phyloP scores from a whole-genome alignment of 305 asterid species.

The Fraxinus velutina region DNA sequence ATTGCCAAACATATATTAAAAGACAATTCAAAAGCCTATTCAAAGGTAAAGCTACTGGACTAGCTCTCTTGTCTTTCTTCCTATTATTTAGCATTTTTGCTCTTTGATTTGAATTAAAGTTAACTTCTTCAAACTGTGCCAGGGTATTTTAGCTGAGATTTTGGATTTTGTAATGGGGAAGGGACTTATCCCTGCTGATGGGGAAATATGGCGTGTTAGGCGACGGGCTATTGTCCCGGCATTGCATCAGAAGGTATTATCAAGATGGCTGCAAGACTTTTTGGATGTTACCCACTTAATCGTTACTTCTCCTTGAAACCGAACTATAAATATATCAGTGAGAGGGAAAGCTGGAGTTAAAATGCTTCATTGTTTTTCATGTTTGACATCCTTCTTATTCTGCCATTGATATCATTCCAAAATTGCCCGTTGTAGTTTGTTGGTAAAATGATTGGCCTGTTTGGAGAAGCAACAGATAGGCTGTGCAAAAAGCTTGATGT shows the following conservation, averaged over 20 bases:
- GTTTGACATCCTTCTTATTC: not conserved
- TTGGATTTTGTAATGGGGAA: slow-evolving; percentile 97
- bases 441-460: slow-evolving; percentile 76
- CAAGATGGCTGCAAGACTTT: slow-evolving; percentile 4
- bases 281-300: not conserved
- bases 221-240: slow-evolving; percentile 97
- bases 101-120: not conserved
- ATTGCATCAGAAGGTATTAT: slow-evolving; percentile 77
- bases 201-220: slow-evolving; percentile 91
- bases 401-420: slow-evolving; percentile 21
- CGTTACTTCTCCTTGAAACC: slow-evolving; percentile 13
- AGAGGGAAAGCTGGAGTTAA: not conserved
- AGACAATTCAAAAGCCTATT: slow-evolving; percentile 80
- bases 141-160: slow-evolving; percentile 96
- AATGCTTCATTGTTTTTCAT: not conserved
- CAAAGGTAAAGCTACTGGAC: slow-evolving; percentile 57
- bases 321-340: not conserved
- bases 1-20: slow-evolving; percentile 84
- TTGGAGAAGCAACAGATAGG: slow-evolving; percentile 88
- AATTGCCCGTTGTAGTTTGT: slow-evolving; percentile 59
- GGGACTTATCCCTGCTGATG: slow-evolving; percentile 99
- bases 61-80: slow-evolving; percentile 11
- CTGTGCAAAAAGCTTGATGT: slow-evolving; percentile 76
- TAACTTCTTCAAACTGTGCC: slow-evolving; percentile 19
- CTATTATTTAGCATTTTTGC: not conserved